Evolutionary conservation across 495 filamentous ascomycete species (phyloP).

Genomic region (Aspergillus kassunensis): DNA sequence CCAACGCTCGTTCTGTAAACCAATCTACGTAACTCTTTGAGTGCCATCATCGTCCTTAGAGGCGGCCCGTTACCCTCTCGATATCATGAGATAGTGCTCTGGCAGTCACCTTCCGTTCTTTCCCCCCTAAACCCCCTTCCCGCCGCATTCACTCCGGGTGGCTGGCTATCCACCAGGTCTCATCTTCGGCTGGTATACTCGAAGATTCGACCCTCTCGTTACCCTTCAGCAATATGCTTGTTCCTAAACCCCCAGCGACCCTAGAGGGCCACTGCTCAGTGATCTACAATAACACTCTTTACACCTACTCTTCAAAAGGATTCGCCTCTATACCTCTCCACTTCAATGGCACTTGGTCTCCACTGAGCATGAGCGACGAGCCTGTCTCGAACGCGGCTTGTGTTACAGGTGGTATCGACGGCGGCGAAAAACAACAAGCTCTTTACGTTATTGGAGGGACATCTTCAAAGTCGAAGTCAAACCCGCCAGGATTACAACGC

Average conservation of each 20-base stretch:
- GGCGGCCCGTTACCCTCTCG: constrained; percentile 16
- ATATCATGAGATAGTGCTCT: constrained; percentile 45
- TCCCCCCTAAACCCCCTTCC: constrained; percentile 4
- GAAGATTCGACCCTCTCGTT: constrained; percentile 14
- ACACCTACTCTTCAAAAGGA: constrained; percentile 70
- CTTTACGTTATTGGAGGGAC: constrained; percentile 84
- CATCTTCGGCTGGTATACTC: constrained; percentile 32
- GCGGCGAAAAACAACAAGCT: constrained; percentile 52
- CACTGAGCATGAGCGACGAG: constrained; percentile 53
- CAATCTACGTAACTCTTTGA: background rate
- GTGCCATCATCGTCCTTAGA: constrained; percentile 5
- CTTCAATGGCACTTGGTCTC: constrained; percentile 66
- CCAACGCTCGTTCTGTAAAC: constrained; percentile 9
- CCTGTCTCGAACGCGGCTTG: constrained; percentile 72
- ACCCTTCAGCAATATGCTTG: constrained; percentile 47
- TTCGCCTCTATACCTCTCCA: constrained; percentile 71
- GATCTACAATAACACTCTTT: constrained; percentile 78
- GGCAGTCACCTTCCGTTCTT: constrained; percentile 31
- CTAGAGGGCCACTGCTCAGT: constrained; percentile 77
- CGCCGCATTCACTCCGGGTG: constrained; percentile 17
- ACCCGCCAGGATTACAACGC: constrained; percentile 76
- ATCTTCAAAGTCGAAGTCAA: constrained; percentile 45
- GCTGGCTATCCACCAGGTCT: constrained; percentile 27
- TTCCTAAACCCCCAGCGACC: constrained; percentile 60
- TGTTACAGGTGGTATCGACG: constrained; percentile 57